Conservation (phyloP, 2,329 filamentous ascomycete genomes). For the Cyanodermella asteris region DNA sequence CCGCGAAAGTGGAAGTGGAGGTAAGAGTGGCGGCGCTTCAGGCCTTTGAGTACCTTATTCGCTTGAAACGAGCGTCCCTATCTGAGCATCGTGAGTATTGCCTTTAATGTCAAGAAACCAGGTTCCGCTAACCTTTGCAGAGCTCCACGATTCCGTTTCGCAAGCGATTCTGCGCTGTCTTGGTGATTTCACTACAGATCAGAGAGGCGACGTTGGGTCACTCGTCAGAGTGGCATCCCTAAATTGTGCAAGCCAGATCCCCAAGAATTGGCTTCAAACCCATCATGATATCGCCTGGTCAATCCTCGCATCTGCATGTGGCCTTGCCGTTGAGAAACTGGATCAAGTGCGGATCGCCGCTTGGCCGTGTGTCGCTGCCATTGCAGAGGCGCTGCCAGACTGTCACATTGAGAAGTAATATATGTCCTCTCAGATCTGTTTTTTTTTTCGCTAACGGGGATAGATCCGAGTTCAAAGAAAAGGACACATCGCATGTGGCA, state of each 20-base stretch:
- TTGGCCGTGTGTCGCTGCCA: conserved; percentile 23
- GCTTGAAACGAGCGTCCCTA: no score
- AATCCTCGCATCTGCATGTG: conserved; percentile 21
- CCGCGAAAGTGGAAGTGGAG: no score
- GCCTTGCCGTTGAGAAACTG: conserved; percentile 70
- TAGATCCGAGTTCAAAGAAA: neutral
- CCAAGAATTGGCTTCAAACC: conserved; percentile 3
- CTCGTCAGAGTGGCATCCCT: conserved; percentile 43
- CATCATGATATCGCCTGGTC: conserved; percentile 7
- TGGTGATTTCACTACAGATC: conserved; percentile 78
- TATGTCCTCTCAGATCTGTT: neutral
- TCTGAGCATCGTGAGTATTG: no score
- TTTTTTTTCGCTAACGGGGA: conserved; percentile 1
- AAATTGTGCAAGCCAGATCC: conserved; percentile 9
- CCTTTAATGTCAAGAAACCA: no score
- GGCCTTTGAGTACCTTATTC: no score
- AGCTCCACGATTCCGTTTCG: no score
- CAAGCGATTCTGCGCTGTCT: conserved; percentile 29
- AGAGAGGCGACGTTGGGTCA: conserved; percentile 76
- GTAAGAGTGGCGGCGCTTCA: no score
- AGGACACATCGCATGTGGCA: conserved; percentile 1
- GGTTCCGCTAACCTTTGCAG: no score
- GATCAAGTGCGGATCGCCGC: conserved; percentile 53
- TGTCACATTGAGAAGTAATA: conserved; percentile 4
- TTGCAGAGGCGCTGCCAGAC: conserved; percentile 13